Evolutionary conservation across 192 early-diverging fungal genomes (phyloP), one percentile per base, ranked within the genome.

Genomic region (Coemansia umbellata): DNA sequence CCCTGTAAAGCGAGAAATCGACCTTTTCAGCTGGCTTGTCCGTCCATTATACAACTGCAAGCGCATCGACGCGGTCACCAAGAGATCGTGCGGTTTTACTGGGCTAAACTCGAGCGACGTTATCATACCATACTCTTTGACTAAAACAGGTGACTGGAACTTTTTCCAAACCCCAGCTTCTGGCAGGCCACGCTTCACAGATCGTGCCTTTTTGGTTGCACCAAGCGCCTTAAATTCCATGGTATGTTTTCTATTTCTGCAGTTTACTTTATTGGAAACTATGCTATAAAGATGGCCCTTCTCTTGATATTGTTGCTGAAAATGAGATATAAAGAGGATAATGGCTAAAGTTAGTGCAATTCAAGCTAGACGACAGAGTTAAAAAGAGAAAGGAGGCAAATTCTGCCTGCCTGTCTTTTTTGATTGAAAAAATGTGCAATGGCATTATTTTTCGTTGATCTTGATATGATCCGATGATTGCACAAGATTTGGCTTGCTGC

Each of bases 1-100:
- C 56, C 91, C 91, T 60, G 84, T 86, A 79, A 99, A 99, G 56
- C 96, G 86, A 32, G 92, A 88, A 55, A 97, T 85, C 14, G 93
- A 86, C 78, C 91, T 91, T 67, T 90, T 93, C 48, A 93, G 83
- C 61, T 87, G 76, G 39, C 89, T 81, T 3, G 88, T 92, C 56
- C 84, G 84, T 50, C 86, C 72, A 44, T 83, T 87, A 78, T 99
- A 99, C 27, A 97, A 78, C 66, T 97, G 94, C 44, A 99, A 85
- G 37, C 93, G 82, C 40, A 91, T 83, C 15, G 92, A 93, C 15
- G 89, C 82, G 23, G 96, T 91, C 15, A 95, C 90, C 6, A 91
- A 86, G 62, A 97, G 90, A 63, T 94, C 90, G 63, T 92, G 76
- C 11, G 96, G 94, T 37, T 79, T 75, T 17, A 82, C 56, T 18